Percentiles rank a stretch among this genome's conserved stretches.
Conservation (phyloP, 805 yeast genomes). For the Pichia heedii region DNA sequence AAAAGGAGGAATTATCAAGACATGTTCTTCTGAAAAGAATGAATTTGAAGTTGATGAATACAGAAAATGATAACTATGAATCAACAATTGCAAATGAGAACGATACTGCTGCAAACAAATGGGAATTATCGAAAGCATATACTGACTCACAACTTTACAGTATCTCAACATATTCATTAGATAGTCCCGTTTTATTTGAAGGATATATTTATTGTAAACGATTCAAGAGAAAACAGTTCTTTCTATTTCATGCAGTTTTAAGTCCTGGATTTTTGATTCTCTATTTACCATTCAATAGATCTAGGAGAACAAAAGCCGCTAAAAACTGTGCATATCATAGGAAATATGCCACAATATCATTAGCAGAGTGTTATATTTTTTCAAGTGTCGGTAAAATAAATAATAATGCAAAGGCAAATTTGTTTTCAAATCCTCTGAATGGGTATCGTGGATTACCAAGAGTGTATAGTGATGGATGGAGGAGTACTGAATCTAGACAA, state of each 20-base stretch:
- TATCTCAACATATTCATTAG: conserved; percentile 49
- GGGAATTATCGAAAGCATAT: conserved; percentile 44
- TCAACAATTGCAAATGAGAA: conserved; percentile 37
- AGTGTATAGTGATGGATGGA: conserved; percentile 76
- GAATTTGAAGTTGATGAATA: conserved; percentile 40
- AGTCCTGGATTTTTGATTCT: conserved; percentile 63
- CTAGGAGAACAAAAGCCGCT: conserved; percentile 33
- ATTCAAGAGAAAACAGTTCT: conserved; percentile 59
- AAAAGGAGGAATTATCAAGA: conserved; percentile 31
- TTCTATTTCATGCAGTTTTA: conserved; percentile 49
- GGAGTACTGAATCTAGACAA: conserved; percentile 67
- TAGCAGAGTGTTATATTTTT: conserved; percentile 64
- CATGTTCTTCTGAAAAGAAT: conserved; percentile 30
- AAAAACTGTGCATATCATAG: conserved; percentile 40
- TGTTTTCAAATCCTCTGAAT: conserved; percentile 34
- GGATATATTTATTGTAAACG: conserved; percentile 66
- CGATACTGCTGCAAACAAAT: conserved; percentile 26
- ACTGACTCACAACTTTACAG: conserved; percentile 48
- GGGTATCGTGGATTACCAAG: conserved; percentile 59
- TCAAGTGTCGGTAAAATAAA: conserved; percentile 54
- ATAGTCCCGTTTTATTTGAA: conserved; percentile 49
- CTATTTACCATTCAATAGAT: conserved; percentile 42
- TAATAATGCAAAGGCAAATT: conserved; percentile 36
- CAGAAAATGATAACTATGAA: conserved; percentile 46
- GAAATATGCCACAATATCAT: conserved; percentile 49